Conservation (phyloP, 306 rosid genomes). For the Acacia confusa region DNA sequence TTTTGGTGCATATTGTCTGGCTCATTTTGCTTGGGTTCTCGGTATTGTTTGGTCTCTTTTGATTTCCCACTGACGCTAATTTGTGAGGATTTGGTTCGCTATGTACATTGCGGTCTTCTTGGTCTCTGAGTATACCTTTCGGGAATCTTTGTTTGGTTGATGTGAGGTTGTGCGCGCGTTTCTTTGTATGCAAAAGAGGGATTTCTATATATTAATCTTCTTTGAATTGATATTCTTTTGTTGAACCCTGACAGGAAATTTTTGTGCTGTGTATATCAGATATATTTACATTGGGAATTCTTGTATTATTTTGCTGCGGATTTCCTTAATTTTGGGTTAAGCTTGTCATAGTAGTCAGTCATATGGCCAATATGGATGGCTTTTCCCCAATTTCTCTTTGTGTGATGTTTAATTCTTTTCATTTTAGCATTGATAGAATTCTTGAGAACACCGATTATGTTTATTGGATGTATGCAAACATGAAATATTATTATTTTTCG, state of each 20-base stretch:
- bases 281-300: not conserved
- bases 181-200: not conserved
- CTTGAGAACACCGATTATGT: not conserved
- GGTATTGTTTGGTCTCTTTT: conserved; percentile 73
- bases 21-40: conserved; percentile 73
- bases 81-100: not conserved
- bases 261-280: not conserved
- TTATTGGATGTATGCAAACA: too few species aligned
- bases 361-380: not conserved
- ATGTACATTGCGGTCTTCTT: not conserved
- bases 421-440: not conserved
- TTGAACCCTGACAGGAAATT: not conserved
- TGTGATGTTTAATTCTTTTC: not conserved
- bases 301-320: not conserved
- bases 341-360: not conserved
- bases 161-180: not conserved
- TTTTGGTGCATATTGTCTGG: conserved; percentile 86
- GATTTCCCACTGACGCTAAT: not conserved
- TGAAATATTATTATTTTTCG: not conserved
- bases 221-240: not conserved
- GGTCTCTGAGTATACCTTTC: not conserved
- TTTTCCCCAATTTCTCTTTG: not conserved
- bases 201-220: not conserved
- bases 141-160: not conserved
- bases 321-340: not conserved